phyloP scores from a whole-genome alignment of 176 grass and related monocot species.

The Musa troglodytarum region DNA sequence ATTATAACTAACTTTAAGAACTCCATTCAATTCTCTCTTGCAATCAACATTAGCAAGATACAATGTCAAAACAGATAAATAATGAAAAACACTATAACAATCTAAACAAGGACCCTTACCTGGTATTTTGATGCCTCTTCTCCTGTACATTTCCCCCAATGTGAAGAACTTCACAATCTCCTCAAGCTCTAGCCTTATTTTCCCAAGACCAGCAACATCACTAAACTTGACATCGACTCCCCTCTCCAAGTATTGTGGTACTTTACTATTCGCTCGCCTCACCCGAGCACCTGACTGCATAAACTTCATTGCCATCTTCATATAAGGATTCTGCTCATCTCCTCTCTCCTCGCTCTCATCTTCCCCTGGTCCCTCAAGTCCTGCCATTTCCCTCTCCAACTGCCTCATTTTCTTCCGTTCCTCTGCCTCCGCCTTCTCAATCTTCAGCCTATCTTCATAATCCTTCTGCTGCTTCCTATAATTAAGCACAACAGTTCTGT shows the following conservation, averaged over 20 bases:
- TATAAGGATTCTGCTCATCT: slow-evolving; percentile 25
- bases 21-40: neutral
- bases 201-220: slow-evolving; percentile 31
- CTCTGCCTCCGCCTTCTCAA: slow-evolving; percentile 26
- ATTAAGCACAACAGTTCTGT: slow-evolving; percentile 26
- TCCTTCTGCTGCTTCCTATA: slow-evolving; percentile 32
- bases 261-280: slow-evolving; percentile 19
- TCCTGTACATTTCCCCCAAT: slow-evolving; percentile 27
- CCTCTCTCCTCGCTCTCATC: slow-evolving; percentile 23
- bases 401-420: slow-evolving; percentile 24
- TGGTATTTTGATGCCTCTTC: slow-evolving; percentile 30
- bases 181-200: slow-evolving; percentile 28
- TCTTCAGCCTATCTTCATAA: slow-evolving; percentile 30
- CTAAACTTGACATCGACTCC: slow-evolving; percentile 29
- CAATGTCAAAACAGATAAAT: neutral
- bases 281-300: slow-evolving; percentile 30
- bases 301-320: slow-evolving; percentile 32
- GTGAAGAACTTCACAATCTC: slow-evolving; percentile 41
- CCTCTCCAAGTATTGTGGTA: slow-evolving; percentile 25
- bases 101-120: slow-evolving; percentile 3
- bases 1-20: neutral
- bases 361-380: slow-evolving; percentile 19
- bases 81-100: neutral
- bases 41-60: neutral
- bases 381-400: slow-evolving; percentile 26